Percentiles rank a stretch among this genome's conserved stretches.
phyloP scores from a whole-genome alignment of 2,329 filamentous ascomycete genomes.

The Talaromyces sp. region DNA sequence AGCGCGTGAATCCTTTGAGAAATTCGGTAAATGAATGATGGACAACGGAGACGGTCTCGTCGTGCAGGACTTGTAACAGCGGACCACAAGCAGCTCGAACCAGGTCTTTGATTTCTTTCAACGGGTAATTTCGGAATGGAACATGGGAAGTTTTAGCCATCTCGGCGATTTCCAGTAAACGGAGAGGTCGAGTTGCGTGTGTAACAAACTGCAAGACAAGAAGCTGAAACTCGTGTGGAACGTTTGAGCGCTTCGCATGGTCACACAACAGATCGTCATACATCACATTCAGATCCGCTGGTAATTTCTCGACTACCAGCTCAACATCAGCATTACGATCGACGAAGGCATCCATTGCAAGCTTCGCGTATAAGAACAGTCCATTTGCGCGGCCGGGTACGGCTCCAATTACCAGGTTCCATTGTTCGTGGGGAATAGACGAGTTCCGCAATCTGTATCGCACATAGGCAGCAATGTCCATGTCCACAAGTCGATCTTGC shows the following conservation, averaged over 20 bases:
- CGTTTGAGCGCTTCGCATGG: constrained; percentile 4
- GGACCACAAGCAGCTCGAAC: constrained; percentile 40
- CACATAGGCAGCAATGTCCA: constrained; percentile 22
- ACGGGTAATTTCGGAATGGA: not conserved
- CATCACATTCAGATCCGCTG: constrained; percentile 9
- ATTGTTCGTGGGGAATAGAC: constrained; percentile 15
- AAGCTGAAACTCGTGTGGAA: constrained; percentile 7
- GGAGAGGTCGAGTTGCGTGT: constrained; percentile 6
- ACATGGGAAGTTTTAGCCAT: not conserved
- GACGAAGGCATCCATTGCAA: constrained; percentile 20
- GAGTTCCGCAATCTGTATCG: constrained; percentile 18
- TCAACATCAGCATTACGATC: not conserved
- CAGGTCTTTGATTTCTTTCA: constrained; percentile 20
- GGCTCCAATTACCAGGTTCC: constrained; percentile 18
- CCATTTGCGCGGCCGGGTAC: constrained; percentile 22
- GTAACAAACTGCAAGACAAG: constrained; percentile 25
- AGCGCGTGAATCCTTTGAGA: constrained; percentile 23
- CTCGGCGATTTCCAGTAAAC: constrained; percentile 6
- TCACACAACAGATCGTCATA: constrained; percentile 9
- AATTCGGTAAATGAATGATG: constrained; percentile 52
- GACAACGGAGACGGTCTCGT: constrained; percentile 46
- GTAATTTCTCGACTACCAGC: constrained; percentile 1
- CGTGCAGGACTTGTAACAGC: constrained; percentile 45
- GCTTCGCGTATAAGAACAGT: constrained; percentile 22
- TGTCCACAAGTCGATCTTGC: constrained; percentile 14